Base-by-base conservation (phyloP, 2,329 filamentous ascomycete species). In the Anisogramma anomala region DNA sequence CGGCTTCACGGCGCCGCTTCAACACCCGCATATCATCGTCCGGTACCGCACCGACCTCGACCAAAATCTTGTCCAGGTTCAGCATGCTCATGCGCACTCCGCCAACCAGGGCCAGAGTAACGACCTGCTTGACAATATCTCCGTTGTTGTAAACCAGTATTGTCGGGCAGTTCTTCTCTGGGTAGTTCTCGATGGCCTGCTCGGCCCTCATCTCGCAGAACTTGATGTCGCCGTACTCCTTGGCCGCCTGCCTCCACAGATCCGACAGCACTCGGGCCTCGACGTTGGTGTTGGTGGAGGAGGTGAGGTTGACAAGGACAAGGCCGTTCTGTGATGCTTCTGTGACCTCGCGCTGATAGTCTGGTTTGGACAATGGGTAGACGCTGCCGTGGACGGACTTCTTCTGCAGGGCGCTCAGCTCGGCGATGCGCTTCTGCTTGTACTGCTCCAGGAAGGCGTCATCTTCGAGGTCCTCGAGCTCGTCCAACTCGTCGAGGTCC, bases 171-270 rank as follows among this genome's bases (percentile, higher is more conserved):
- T 98, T 98, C 43, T 75, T 74, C 54, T 96, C 91, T 2, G 91
- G 91, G 60, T 98, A 98, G 30, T 86, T 86, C 59, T 96, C 91
- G 52, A 98, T 95, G 43, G 91, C 94, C 65, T 95, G 77, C 56
- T 86, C 80, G 6, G 81, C 91, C 52, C 81, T 76, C 52, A 98
- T 96, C 65, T 96, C 85, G 60, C 89, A 96, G 63, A 98, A 98
- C 64, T 98, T 98, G 60, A 98, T 69, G 50, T 98, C 89, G 15
- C 87, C 86, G 56, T 87, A 98, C 55, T 89, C 86, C 45, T 63
- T 65, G 1, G 91, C 89, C 30, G 91, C 72, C 55, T 87, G 78
- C 26, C 81, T 72, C 88, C 89, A 98, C 15, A 95, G 68, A 56
- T 94, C 83, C 1, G 80, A 79, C 52, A 96, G 64, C 3, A 95